Conservation (phyloP, 495 filamentous ascomycete species). For the Apiosordaria backusii region DNA sequence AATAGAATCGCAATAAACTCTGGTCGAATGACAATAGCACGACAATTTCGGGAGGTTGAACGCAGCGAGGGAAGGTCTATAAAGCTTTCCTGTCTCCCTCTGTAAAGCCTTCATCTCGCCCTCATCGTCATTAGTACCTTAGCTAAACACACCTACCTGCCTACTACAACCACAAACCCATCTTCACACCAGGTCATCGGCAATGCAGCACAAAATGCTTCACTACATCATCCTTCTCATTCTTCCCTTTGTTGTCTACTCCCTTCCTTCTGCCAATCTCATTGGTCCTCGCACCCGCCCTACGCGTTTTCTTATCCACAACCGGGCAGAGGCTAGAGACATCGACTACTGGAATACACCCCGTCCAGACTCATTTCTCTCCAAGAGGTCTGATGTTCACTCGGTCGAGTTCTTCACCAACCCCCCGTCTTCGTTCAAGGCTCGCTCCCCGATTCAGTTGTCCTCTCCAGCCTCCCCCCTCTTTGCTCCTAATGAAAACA, state of each 20-base stretch:
- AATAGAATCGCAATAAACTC: no score
- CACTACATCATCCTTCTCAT: neutral
- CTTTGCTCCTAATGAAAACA: neutral
- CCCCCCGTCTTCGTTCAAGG: neutral
- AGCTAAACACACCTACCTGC: no score
- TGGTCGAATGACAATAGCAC: no score
- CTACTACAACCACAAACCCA: no score
- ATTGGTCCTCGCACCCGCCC: neutral
- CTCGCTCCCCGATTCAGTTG: neutral
- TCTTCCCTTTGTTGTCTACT: neutral
- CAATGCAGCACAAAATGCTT: neutral
- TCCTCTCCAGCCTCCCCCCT: neutral
- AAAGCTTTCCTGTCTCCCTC: no score
- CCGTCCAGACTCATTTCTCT: slow-evolving; percentile 17
- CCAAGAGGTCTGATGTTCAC: slow-evolving; percentile 16
- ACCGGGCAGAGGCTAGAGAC: neutral
- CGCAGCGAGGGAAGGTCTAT: no score
- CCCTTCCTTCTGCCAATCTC: neutral
- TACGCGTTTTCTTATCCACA: neutral
- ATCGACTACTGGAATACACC: slow-evolving; percentile 24
- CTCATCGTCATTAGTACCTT: no score
- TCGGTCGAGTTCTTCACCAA: slow-evolving; percentile 19
- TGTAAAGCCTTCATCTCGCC: no score
- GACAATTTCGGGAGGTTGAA: no score
- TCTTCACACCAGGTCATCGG: no score